phyloP scores from a whole-genome alignment of 176 grass and related monocot species.

The Zizania latifolia region DNA sequence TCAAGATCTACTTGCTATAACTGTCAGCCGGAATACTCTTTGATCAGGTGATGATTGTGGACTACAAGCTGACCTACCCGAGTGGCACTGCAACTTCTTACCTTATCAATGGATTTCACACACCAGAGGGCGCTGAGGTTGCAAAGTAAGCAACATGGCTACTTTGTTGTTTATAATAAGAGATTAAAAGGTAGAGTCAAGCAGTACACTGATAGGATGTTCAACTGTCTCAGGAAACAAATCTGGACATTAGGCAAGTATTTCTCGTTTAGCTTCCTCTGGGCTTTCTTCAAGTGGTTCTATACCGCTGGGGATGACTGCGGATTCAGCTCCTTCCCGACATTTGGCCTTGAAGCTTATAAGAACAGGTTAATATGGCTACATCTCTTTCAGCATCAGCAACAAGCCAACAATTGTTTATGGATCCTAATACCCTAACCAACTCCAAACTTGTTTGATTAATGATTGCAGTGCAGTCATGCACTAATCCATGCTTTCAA shows the following conservation, averaged over 20 bases:
- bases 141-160: constrained; percentile 40
- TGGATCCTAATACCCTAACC: not conserved
- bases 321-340: constrained; percentile 55
- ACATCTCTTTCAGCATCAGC: not conserved
- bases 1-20: not conserved
- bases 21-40: constrained; percentile 6
- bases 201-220: not conserved
- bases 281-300: constrained; percentile 97
- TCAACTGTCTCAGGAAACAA: constrained; percentile 62
- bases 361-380: constrained; percentile 42
- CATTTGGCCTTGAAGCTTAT: constrained; percentile 63
- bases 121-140: constrained; percentile 52
- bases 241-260: constrained; percentile 55
- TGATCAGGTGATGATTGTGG: constrained; percentile 76
- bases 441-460: not conserved
- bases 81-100: constrained; percentile 84
- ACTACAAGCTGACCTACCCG: constrained; percentile 87
- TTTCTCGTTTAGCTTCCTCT: constrained; percentile 56
- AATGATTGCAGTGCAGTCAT: not conserved
- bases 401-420: not conserved
- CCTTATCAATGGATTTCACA: constrained; percentile 90
- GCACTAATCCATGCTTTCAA: not conserved
- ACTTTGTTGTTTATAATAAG: not conserved
- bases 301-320: constrained; percentile 63
- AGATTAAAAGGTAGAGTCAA: not conserved